A percentile compares a stretch with the other conserved stretches of the same genome.
These are phyloP conservation scores for Neckera pumila DNA, from an alignment of 225 moss, liverwort and hornwort genomes.

Conservation along the genomic window DNA sequence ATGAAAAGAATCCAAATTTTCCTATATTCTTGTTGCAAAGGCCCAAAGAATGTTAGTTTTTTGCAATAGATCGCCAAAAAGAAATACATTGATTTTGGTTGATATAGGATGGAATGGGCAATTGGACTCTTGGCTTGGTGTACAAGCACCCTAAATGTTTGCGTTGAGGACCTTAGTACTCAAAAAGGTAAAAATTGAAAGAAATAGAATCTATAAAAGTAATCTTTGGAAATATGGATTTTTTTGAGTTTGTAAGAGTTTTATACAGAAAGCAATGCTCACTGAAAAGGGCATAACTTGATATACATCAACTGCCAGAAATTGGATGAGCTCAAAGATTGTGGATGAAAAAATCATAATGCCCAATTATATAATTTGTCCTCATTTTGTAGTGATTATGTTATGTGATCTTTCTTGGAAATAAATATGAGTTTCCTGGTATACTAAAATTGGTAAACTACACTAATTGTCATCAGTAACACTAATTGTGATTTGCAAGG, in stretches of 20 bases:
- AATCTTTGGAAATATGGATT: neutral
- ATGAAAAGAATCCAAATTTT: neutral
- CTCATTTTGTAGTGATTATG: neutral
- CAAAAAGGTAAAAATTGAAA: neutral
- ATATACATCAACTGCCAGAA: too few species aligned
- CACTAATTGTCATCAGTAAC: too few species aligned
- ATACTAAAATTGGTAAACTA: too few species aligned
- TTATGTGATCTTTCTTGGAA: rapidly evolving
- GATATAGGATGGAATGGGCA: neutral
- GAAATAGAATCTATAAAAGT: neutral
- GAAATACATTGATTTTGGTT: neutral
- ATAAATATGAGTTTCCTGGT: rapidly evolving
- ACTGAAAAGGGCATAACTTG: too few species aligned
- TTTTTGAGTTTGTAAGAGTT: neutral
- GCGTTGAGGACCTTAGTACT: rapidly evolving
- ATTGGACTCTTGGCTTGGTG: rapidly evolving
- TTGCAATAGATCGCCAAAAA: rapidly evolving
- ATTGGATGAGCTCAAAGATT: too few species aligned
- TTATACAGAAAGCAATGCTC: rapidly evolving
- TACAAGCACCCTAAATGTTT: rapidly evolving
- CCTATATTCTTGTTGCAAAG: rapidly evolving
- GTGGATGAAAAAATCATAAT: neutral
- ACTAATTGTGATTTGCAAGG: too few species aligned
- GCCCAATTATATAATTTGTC: rapidly evolving
- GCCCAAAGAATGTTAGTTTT: rapidly evolving